Percentiles rank a stretch among this genome's conserved stretches.
Conservation (phyloP, 1,284 basidiomycete genomes). For the Cutaneotrichosporon sp. region DNA sequence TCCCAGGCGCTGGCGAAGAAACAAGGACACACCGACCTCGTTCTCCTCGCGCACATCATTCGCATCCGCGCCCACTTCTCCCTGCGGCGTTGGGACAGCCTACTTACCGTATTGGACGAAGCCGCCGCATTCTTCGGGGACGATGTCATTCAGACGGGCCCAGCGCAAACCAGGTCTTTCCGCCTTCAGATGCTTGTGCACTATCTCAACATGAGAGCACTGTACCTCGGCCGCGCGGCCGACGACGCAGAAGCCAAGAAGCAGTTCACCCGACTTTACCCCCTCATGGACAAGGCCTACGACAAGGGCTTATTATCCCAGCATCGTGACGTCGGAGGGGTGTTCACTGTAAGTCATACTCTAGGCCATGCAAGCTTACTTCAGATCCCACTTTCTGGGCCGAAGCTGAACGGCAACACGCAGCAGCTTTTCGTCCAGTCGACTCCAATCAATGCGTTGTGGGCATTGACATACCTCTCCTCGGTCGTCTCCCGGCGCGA, state of each 20-base stretch:
- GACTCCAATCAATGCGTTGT: conserved; percentile 37
- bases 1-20: conserved; percentile 8
- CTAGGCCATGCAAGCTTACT: not conserved
- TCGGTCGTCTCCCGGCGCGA: conserved; percentile 31
- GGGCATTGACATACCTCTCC: conserved; percentile 30
- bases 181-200: conserved; percentile 18
- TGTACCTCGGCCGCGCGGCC: conserved; percentile 36
- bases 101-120: conserved; percentile 18
- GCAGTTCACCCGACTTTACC: conserved; percentile 26
- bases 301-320: conserved; percentile 19
- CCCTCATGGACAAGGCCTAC: conserved; percentile 28
- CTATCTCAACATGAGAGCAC: conserved; percentile 23
- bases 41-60: conserved; percentile 25
- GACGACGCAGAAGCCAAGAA: conserved; percentile 22
- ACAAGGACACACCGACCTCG: conserved; percentile 21
- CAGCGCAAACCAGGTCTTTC: not conserved
- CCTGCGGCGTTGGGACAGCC: conserved; percentile 34
- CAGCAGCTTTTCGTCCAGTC: conserved; percentile 27
- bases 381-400: conserved; percentile 6
- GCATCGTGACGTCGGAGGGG: conserved; percentile 24
- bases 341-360: conserved; percentile 21
- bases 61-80: conserved; percentile 25
- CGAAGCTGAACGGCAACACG: not conserved
- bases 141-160: not conserved
- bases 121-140: conserved; percentile 9